phyloP scores from a whole-genome alignment of 2,329 filamentous ascomycete genomes.

The Lachnum nothofagi region DNA sequence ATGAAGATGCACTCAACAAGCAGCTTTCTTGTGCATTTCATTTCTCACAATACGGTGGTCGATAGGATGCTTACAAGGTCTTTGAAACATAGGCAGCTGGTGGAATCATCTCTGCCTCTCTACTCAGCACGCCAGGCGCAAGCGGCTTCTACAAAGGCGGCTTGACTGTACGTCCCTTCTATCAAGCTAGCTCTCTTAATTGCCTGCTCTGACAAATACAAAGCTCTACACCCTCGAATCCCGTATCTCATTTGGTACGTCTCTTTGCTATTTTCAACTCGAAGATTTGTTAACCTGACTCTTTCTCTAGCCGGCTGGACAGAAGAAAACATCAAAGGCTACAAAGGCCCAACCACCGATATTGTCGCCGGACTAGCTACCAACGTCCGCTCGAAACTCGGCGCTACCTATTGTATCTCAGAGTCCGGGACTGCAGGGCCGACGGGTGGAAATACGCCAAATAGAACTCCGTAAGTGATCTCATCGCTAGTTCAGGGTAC shows the following conservation, averaged over 20 bases:
- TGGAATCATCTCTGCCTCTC: slow-evolving; percentile 54
- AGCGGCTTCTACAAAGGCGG: slow-evolving; percentile 56
- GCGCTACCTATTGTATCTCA: slow-evolving; percentile 51
- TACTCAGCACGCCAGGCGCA: slow-evolving; percentile 55
- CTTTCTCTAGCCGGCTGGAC: slow-evolving; percentile 51
- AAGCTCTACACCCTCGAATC: slow-evolving; percentile 32
- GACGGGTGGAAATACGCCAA: slow-evolving; percentile 50
- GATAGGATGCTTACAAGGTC: background rate
- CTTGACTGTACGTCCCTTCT: slow-evolving; percentile 41
- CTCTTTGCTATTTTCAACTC: background rate
- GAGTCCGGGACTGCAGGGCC: slow-evolving; percentile 63
- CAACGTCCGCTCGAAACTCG: slow-evolving; percentile 50
- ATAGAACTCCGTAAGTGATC: slow-evolving; percentile 46
- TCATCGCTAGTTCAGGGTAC: background rate
- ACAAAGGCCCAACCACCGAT: slow-evolving; percentile 54
- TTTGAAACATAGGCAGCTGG: slow-evolving; percentile 48
- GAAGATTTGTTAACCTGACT: background rate
- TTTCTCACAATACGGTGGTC: no score
- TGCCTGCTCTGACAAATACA: background rate
- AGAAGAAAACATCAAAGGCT: slow-evolving; percentile 43
- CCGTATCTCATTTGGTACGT: slow-evolving; percentile 29
- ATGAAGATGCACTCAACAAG: no score
- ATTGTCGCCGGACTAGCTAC: slow-evolving; percentile 53
- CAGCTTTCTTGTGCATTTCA: no score
- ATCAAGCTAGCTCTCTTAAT: background rate